Evolutionary conservation across 345 rosid species (phyloP).

Genomic region (Sisymbrium irio): DNA sequence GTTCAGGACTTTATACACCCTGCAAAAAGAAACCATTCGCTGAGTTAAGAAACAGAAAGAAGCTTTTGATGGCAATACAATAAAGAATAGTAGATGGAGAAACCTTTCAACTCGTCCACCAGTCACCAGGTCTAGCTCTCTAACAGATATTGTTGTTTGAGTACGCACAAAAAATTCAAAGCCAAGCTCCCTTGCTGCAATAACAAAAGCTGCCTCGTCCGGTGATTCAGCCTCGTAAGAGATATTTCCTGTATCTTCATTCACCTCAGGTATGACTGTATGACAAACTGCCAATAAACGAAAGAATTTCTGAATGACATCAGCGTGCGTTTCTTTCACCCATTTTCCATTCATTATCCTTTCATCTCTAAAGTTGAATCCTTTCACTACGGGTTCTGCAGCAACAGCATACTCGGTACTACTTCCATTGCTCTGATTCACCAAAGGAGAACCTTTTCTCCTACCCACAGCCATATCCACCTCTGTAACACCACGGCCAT

Average conservation of each 20-base stretch:
- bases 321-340: conserved; percentile 60
- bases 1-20: conserved; percentile 64
- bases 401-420: conserved; percentile 27
- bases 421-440: conserved; percentile 30
- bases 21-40: conserved; percentile 40
- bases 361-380: conserved; percentile 85
- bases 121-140: conserved; percentile 54
- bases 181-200: conserved; percentile 94
- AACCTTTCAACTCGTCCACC: conserved; percentile 75
- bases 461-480: conserved; percentile 66
- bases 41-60: background rate
- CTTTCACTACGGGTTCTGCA: conserved; percentile 51
- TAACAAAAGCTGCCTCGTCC: conserved; percentile 94
- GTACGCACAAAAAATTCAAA: conserved; percentile 79
- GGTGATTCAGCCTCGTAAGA: conserved; percentile 96
- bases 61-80: conserved; percentile 4
- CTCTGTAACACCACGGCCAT: conserved; percentile 83
- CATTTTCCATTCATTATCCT: conserved; percentile 79
- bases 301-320: conserved; percentile 66
- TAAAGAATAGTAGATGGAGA: conserved; percentile 18
- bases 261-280: conserved; percentile 91
- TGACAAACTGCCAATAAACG: conserved; percentile 82
- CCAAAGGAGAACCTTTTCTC: conserved; percentile 52
- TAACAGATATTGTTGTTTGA: conserved; percentile 62
- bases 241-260: conserved; percentile 65